Conservation (phyloP, 2,329 filamentous ascomycete genomes). For the Dactylellina leptospora region DNA sequence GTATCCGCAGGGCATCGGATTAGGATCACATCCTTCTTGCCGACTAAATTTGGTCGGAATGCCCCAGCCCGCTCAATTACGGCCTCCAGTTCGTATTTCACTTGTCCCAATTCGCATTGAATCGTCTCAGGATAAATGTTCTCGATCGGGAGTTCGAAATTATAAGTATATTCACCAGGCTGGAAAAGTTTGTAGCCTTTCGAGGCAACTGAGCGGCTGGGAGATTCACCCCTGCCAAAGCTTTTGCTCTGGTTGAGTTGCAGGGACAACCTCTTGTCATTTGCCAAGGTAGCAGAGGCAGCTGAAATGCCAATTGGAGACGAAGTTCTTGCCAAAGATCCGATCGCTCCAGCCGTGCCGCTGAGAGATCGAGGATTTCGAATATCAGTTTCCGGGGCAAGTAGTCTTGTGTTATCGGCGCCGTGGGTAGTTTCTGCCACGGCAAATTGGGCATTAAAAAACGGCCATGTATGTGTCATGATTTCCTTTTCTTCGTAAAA, state of each 20-base stretch:
- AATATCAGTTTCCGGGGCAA: slow-evolving; percentile 60
- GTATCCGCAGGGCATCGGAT: slow-evolving; percentile 87
- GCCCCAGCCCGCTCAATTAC: slow-evolving; percentile 85
- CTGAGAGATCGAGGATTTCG: slow-evolving; percentile 58
- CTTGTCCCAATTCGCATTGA: slow-evolving; percentile 82
- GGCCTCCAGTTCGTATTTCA: slow-evolving; percentile 87
- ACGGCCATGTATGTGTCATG: slow-evolving; percentile 86
- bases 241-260: slow-evolving; percentile 84
- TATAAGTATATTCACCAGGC: slow-evolving; percentile 76
- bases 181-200: slow-evolving; percentile 88
- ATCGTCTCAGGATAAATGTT: slow-evolving; percentile 83
- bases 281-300: slow-evolving; percentile 63
- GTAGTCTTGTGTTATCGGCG: slow-evolving; percentile 70
- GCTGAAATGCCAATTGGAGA: slow-evolving; percentile 55
- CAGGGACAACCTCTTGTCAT: slow-evolving; percentile 74
- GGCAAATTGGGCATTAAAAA: slow-evolving; percentile 81
- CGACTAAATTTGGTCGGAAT: slow-evolving; percentile 86
- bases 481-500: slow-evolving; percentile 84
- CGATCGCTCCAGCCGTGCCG: slow-evolving; percentile 61
- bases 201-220: slow-evolving; percentile 69
- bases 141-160: slow-evolving; percentile 85
- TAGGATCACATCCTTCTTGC: slow-evolving; percentile 80
- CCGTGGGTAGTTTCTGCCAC: slow-evolving; percentile 70
- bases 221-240: slow-evolving; percentile 80
- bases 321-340: slow-evolving; percentile 54